Percentiles rank a stretch among this genome's conserved stretches.
phyloP scores from a whole-genome alignment of 2,329 filamentous ascomycete genomes.

The Penicillium nordicum region DNA sequence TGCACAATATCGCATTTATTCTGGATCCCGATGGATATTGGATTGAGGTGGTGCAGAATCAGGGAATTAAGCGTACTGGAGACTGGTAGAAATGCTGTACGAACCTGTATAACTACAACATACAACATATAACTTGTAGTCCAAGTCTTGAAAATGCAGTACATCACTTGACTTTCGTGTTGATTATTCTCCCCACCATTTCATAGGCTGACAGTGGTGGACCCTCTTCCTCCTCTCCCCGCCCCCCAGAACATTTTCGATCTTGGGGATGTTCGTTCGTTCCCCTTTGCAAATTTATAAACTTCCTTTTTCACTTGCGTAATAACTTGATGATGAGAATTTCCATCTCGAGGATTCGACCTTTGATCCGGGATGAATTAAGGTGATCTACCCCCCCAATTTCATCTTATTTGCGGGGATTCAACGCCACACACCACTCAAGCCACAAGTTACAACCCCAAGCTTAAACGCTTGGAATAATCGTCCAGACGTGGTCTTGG shows the following conservation, averaged over 20 bases:
- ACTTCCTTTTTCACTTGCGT: background rate
- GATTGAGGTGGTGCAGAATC: conserved; percentile 72
- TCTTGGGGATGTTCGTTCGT: too few species aligned
- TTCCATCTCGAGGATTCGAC: background rate
- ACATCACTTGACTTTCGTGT: conserved; percentile 1
- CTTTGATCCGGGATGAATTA: conserved; percentile 9
- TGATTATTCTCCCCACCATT: conserved; percentile 16
- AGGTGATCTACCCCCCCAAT: background rate
- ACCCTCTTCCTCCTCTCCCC: conserved; percentile 8
- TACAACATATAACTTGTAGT: too few species aligned
- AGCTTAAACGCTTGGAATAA: background rate
- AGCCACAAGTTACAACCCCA: background rate
- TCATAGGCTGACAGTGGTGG: conserved; percentile 22
- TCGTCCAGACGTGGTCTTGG: background rate
- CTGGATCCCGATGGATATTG: conserved; percentile 86
- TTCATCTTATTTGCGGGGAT: conserved; percentile 1
- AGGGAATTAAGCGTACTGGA: conserved; percentile 42
- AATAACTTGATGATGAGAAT: conserved; percentile 7
- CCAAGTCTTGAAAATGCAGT: background rate
- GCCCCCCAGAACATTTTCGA: conserved; percentile 14
- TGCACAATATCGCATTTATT: conserved; percentile 92
- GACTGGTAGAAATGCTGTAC: conserved; percentile 17
- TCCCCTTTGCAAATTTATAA: background rate
- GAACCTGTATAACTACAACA: too few species aligned
- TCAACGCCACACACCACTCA: background rate